Evolutionary conservation across 1,284 basidiomycete species (phyloP).

Genomic region (Malassezia yamatoensis): DNA sequence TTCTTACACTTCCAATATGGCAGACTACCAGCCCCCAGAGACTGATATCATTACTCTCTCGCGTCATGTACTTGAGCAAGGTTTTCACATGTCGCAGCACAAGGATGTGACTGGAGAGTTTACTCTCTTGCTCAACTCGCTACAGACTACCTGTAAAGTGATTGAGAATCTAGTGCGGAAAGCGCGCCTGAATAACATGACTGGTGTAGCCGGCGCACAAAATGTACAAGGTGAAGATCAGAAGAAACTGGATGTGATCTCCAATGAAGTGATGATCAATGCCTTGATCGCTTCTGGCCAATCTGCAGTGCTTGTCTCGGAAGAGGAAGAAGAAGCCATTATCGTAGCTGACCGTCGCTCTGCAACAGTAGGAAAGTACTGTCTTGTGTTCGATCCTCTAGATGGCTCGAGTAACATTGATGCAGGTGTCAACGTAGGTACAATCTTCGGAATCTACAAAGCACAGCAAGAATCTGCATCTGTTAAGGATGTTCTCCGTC

Average conservation of each 20-base stretch:
- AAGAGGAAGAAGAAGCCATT: constrained; percentile 86
- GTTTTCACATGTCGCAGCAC: constrained; percentile 23
- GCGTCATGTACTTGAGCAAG: constrained; percentile 43
- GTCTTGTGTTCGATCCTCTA: constrained; percentile 96
- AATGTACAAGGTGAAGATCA: constrained; percentile 98
- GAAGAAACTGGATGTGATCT: constrained; percentile 95
- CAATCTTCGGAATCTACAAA: constrained; percentile 96
- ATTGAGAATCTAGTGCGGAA: constrained; percentile 96
- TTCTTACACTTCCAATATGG: constrained; percentile 3
- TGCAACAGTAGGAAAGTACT: constrained; percentile 55
- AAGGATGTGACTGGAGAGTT: constrained; percentile 61
- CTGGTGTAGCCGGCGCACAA: constrained; percentile 87
- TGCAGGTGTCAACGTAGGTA: constrained; percentile 99
- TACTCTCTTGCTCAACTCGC: constrained; percentile 83
- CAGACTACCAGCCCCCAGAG: constrained; percentile 29
- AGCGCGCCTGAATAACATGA: constrained; percentile 93
- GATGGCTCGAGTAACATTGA: constrained; percentile 99
- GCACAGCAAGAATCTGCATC: constrained; percentile 66
- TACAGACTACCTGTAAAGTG: constrained; percentile 74
- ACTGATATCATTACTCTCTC: constrained; percentile 47
- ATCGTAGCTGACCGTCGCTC: constrained; percentile 59
- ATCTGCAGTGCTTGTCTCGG: constrained; percentile 89
- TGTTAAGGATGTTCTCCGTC: constrained; percentile 77
- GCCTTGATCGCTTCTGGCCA: constrained; percentile 78
- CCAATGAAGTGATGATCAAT: constrained; percentile 99